These are phyloP conservation scores for Ochetophila trinervis DNA, from an alignment of 306 rosid genomes.

Conservation along the genomic window DNA sequence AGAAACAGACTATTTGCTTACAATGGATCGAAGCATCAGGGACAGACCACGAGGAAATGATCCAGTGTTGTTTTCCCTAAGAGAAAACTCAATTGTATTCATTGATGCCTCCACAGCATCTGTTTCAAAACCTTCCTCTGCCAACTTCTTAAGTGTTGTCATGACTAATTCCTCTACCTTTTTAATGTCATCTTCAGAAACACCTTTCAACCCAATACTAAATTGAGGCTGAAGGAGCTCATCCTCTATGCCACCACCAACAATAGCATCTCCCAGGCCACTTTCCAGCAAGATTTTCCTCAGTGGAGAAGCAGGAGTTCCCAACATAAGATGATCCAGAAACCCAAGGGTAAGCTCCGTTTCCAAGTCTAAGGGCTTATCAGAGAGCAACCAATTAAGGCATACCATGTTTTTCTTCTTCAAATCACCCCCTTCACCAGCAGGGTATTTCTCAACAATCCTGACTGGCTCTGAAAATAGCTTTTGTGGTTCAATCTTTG, in stretches of 20 bases:
- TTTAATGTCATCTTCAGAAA: conserved; percentile 66
- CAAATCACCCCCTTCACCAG: conserved; percentile 77
- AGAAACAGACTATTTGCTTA: conserved; percentile 39
- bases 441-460: conserved; percentile 87
- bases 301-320: conserved; percentile 97
- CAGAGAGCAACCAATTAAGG: conserved; percentile 93
- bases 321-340: conserved; percentile 94
- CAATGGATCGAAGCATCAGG: conserved; percentile 92
- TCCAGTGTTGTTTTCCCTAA: conserved; percentile 96
- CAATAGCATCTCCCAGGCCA: conserved; percentile 93
- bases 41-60: conserved; percentile 98
- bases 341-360: conserved; percentile 74
- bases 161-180: conserved; percentile 77
- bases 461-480: conserved; percentile 77
- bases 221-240: conserved; percentile 97
- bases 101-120: conserved; percentile 96
- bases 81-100: conserved; percentile 98
- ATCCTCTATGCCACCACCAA: conserved; percentile 96
- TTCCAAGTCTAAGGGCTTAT: conserved; percentile 85
- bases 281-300: conserved; percentile 91
- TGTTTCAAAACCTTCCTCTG: conserved; percentile 82
- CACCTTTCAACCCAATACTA: conserved; percentile 92
- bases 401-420: conserved; percentile 89
- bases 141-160: conserved; percentile 63
- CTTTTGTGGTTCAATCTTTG: conserved; percentile 64